Conservation (phyloP, 352 stramenopile genomes). For the Phytophthora lateralis region DNA sequence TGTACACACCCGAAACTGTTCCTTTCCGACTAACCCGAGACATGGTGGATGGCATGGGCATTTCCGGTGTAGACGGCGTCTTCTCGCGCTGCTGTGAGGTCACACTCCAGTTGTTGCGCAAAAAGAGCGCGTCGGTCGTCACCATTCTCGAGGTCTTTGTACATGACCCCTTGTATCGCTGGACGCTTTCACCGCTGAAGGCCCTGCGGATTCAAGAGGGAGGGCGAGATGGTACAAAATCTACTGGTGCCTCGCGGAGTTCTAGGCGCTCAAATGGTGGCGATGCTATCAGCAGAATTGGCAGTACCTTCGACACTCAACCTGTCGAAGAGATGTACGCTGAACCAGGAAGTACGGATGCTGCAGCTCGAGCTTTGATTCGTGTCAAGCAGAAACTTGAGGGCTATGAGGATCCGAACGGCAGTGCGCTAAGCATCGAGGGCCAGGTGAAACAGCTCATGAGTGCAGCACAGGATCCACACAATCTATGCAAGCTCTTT, state of each 20-base stretch:
- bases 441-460: slow-evolving; percentile 99
- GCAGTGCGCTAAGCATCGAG: slow-evolving; percentile 96
- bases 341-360: slow-evolving; percentile 65
- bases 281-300: slow-evolving; percentile 10
- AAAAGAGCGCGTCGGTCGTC: slow-evolving; percentile 94
- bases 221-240: slow-evolving; percentile 25
- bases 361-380: slow-evolving; percentile 92
- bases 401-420: slow-evolving; percentile 97
- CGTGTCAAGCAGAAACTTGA: slow-evolving; percentile 98
- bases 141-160: slow-evolving; percentile 99
- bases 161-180: slow-evolving; percentile 99
- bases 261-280: slow-evolving; percentile 32
- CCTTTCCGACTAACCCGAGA: slow-evolving; percentile 99
- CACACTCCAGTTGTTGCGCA: slow-evolving; percentile 91
- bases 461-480: slow-evolving; percentile 93
- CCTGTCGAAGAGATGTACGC: slow-evolving; percentile 33
- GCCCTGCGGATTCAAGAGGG: slow-evolving; percentile 79
- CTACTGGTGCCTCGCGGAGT: slow-evolving; percentile 12
- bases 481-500: slow-evolving; percentile 97
- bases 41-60: slow-evolving; percentile 99
- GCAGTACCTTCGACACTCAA: slow-evolving; percentile 19
- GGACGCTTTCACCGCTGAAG: slow-evolving; percentile 94
- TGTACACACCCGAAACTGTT: slow-evolving; percentile 97
- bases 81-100: slow-evolving; percentile 96
- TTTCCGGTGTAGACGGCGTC: slow-evolving; percentile 94